A percentile compares a stretch with the other conserved stretches of the same genome.
phyloP scores from a whole-genome alignment of 108 stramenopile genomes.

The Fragilariopsis cylindrus region DNA sequence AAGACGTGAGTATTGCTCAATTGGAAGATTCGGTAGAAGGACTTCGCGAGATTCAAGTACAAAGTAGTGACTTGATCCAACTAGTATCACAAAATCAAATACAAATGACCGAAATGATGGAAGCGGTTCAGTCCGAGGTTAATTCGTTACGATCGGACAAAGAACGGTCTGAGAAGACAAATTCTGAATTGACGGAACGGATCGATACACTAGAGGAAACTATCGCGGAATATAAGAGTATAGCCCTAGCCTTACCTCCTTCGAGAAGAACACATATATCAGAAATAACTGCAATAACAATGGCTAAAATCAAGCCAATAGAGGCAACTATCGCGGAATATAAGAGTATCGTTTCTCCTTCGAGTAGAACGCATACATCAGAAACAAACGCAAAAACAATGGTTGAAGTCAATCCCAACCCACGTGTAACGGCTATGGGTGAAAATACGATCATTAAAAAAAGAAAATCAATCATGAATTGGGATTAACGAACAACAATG shows the following conservation, averaged over 20 bases:
- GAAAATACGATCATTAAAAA: not conserved
- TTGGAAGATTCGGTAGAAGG: conserved; percentile 8
- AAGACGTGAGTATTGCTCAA: conserved; percentile 2
- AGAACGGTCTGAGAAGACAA: not conserved
- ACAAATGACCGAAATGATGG: conserved; percentile 18
- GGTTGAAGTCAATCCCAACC: conserved; percentile 8
- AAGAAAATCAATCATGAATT: not conserved
- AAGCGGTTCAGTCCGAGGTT: conserved; percentile 6
- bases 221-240: not conserved
- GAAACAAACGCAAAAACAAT: not conserved
- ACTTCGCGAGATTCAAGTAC: conserved; percentile 5
- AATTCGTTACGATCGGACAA: not conserved
- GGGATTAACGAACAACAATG: not conserved
- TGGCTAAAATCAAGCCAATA: not conserved
- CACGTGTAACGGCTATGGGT: not conserved
- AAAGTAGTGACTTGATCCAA: conserved; percentile 17
- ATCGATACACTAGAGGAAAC: not conserved
- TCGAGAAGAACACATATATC: not conserved
- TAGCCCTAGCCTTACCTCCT: not conserved
- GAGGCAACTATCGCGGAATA: not conserved
- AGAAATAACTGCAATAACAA: not conserved
- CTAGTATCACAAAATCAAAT: conserved; percentile 13
- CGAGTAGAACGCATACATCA: not conserved
- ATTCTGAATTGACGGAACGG: not conserved
- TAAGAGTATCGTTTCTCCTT: not conserved